These are phyloP conservation scores for Suillus luteus DNA, from an alignment of 768 basidiomycete genomes.

Conservation along the genomic window DNA sequence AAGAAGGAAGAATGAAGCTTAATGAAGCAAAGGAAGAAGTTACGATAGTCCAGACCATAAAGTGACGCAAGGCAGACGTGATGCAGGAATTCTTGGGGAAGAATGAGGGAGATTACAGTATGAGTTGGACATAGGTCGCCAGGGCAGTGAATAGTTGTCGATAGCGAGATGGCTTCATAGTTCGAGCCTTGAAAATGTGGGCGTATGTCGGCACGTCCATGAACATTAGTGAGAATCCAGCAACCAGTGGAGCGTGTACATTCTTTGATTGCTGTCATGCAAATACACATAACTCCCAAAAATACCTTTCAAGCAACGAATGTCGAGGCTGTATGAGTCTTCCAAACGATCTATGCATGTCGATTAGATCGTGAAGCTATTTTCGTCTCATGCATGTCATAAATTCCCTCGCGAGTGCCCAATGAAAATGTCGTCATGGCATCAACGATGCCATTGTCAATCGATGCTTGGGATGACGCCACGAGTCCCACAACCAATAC, in stretches of 20 bases:
- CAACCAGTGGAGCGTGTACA: conserved; percentile 40
- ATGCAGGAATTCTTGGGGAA: neutral
- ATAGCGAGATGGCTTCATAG: conserved; percentile 15
- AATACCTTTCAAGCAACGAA: conserved; percentile 89
- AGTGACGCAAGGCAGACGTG: neutral
- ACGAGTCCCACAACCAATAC: conserved; percentile 50
- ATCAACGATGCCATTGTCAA: conserved; percentile 42
- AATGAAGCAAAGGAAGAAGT: conserved; percentile 3
- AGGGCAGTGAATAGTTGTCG: conserved; percentile 12
- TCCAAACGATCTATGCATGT: conserved; percentile 87
- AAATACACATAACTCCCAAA: conserved; percentile 90
- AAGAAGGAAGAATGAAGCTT: no score
- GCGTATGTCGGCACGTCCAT: conserved; percentile 39
- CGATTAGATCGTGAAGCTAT: conserved; percentile 92
- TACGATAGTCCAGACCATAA: neutral
- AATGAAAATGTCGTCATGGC: conserved; percentile 24
- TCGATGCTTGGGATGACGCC: conserved; percentile 44
- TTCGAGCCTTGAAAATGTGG: conserved; percentile 31
- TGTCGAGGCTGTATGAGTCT: conserved; percentile 83
- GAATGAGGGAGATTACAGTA: conserved; percentile 23
- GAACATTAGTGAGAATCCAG: conserved; percentile 13
- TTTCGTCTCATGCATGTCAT: conserved; percentile 94
- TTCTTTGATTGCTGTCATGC: conserved; percentile 84
- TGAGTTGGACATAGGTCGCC: conserved; percentile 31
- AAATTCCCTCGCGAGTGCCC: conserved; percentile 46